Conservation (phyloP, 495 filamentous ascomycete genomes). For the Staphylotrichum longicolle region DNA sequence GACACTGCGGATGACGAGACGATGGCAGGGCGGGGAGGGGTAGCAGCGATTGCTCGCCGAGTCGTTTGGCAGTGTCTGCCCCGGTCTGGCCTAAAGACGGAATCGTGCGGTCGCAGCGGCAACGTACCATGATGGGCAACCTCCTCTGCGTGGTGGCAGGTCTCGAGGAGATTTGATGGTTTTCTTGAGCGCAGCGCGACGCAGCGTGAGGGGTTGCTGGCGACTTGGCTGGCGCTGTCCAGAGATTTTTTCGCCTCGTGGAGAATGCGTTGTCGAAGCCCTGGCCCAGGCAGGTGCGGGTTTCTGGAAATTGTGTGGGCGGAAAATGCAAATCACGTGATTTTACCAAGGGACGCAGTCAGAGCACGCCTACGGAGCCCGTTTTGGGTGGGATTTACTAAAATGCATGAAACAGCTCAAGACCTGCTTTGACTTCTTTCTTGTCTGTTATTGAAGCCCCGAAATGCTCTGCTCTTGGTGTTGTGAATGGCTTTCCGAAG, state of each 20-base stretch:
- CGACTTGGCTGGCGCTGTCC: slow-evolving; percentile 36
- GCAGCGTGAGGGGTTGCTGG: slow-evolving; percentile 33
- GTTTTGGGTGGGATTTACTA: too few relatives aligned
- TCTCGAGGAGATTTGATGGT: slow-evolving; percentile 31
- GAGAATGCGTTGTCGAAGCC: slow-evolving; percentile 34
- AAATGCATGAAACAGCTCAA: too few relatives aligned
- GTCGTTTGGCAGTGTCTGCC: not conserved
- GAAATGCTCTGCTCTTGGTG: not conserved
- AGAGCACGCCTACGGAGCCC: too few relatives aligned
- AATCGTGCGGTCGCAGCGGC: too few relatives aligned
- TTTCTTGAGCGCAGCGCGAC: slow-evolving; percentile 29
- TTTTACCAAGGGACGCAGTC: not conserved
- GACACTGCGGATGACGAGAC: slow-evolving; percentile 17
- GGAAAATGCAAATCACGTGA: slow-evolving; percentile 38
- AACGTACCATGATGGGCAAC: slow-evolving; percentile 45
- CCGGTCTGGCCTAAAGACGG: too few relatives aligned
- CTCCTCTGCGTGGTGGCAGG: slow-evolving; percentile 37
- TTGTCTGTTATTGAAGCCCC: not conserved
- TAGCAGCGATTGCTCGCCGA: slow-evolving; percentile 9
- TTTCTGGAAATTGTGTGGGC: slow-evolving; percentile 38
- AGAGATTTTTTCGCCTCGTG: slow-evolving; percentile 39
- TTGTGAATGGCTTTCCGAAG: not conserved
- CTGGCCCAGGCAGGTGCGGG: slow-evolving; percentile 25
- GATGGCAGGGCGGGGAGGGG: slow-evolving; percentile 14
- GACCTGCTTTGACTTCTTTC: too few relatives aligned